phyloP scores from a whole-genome alignment of 148 eudicot genomes.

The Rhododendron molle region DNA sequence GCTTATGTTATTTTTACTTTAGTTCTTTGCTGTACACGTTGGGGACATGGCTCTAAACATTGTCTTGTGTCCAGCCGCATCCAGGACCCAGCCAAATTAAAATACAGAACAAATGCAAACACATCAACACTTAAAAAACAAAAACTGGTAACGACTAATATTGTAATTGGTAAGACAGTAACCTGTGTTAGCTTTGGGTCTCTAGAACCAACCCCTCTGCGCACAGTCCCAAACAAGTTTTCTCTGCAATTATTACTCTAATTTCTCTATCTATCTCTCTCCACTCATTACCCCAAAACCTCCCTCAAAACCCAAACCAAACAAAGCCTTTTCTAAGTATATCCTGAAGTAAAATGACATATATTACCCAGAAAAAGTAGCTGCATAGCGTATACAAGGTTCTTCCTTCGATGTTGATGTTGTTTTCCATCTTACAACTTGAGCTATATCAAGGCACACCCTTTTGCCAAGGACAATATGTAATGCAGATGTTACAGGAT shows the following conservation, averaged over 20 bases:
- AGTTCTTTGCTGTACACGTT: background rate
- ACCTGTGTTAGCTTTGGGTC: background rate
- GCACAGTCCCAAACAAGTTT: background rate
- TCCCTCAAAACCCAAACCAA: background rate
- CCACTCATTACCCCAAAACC: background rate
- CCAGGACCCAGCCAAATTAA: background rate
- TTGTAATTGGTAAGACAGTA: background rate
- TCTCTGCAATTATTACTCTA: background rate
- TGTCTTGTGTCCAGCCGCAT: background rate
- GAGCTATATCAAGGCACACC: constrained; percentile 91
- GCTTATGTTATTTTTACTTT: background rate
- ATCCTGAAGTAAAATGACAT: background rate
- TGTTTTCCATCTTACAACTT: constrained; percentile 86
- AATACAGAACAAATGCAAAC: background rate
- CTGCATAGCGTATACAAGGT: constrained; percentile 90
- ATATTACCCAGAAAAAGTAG: constrained; percentile 91
- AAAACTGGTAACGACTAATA: background rate
- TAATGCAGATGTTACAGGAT: constrained; percentile 89
- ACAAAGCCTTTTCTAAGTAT: background rate
- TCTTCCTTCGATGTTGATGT: constrained; percentile 57
- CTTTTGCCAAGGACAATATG: constrained; percentile 92
- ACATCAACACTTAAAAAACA: background rate
- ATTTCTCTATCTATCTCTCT: background rate
- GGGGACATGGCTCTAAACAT: background rate
- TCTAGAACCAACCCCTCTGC: background rate